Evolutionary conservation across 257 asterid genomes (phyloP), one percentile per base, ranked within the genome.

Genomic region (Solanum rostratum): DNA sequence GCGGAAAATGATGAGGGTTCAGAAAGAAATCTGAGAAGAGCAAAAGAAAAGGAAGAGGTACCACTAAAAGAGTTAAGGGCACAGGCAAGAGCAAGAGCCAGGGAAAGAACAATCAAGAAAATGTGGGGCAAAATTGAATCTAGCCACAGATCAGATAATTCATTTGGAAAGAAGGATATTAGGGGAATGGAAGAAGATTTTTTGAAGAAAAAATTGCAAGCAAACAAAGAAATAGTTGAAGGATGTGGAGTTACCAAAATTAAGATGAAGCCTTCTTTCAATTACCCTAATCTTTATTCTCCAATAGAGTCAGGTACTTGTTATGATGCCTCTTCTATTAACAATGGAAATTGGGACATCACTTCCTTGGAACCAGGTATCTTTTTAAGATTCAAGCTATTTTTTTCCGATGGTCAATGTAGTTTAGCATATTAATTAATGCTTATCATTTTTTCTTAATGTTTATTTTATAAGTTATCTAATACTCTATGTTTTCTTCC

Each of bases 51-150:
- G 46, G 87, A 84, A 53, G 65, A 39, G 13, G 88, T 43, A 30
- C 1, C 19, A 54, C 27, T 22, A 1, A 94, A 88, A 68, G 97
- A 92, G 85, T 86, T 92, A 15, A 91, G 99, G 90, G 93, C 90
- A 20, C 94, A 90, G 81, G 99, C 99, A 7, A 91, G 98, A 86
- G 97, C 92, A 19, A 92, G 97, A 88, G 99, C 99, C 12, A 92
- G 98, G 85, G 98, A 92, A 87, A 91, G 98, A 85, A 93, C 99
- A 2, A 90, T 90, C 57, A 92, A 89, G 88, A 93, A 94, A 85
- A 85, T 80, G 92, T 86, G 69, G 83, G 87, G 60, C 79, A 85
- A 80, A 29, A 68, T 84, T 29, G 89, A 84, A 49, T 70, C 83
- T 43, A 43, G 39, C 13, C 37, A 73, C 55, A 73, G 30, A 45